Conservation (phyloP, 768 basidiomycete species). For the Pisolithus albus region DNA sequence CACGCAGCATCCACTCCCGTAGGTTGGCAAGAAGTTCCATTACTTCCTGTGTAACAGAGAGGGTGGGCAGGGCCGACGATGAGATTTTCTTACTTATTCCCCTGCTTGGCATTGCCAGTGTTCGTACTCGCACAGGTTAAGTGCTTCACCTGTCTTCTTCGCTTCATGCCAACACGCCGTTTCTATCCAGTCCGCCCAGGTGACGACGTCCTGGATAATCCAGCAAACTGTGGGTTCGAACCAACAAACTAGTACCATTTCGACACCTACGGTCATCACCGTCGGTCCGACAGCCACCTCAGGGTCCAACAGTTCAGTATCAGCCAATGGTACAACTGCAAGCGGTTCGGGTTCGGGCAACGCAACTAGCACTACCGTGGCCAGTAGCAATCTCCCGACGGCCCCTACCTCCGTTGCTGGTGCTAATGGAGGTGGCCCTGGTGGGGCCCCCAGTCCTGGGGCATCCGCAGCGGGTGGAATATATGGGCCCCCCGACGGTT, state of each 20-base stretch:
- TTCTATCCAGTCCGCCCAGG: conserved; percentile 19
- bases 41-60: too few relatives aligned
- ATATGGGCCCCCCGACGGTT: conserved; percentile 64
- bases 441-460: conserved; percentile 58
- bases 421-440: conserved; percentile 38
- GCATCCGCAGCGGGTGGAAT: conserved; percentile 36
- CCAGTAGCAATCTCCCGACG: conserved; percentile 47
- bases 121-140: conserved; percentile 29
- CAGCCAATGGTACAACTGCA: conserved; percentile 13
- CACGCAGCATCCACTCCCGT: too few relatives aligned
- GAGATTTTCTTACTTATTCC: conserved; percentile 27
- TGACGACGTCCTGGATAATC: conserved; percentile 10
- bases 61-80: conserved; percentile 8
- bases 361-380: conserved; percentile 27
- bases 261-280: conserved; percentile 40
- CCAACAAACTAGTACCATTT: conserved; percentile 35
- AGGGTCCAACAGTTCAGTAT: conserved; percentile 12
- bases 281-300: conserved; percentile 30
- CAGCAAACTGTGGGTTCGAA: conserved; percentile 32
- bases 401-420: conserved; percentile 50
- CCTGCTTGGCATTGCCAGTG: conserved; percentile 23
- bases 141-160: background rate
- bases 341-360: conserved; percentile 20
- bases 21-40: too few relatives aligned
- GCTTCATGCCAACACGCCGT: conserved; percentile 2